Evolutionary conservation across 345 rosid species (phyloP), one percentile per base, ranked within the genome.

Genomic region (Iberis pinnata): DNA sequence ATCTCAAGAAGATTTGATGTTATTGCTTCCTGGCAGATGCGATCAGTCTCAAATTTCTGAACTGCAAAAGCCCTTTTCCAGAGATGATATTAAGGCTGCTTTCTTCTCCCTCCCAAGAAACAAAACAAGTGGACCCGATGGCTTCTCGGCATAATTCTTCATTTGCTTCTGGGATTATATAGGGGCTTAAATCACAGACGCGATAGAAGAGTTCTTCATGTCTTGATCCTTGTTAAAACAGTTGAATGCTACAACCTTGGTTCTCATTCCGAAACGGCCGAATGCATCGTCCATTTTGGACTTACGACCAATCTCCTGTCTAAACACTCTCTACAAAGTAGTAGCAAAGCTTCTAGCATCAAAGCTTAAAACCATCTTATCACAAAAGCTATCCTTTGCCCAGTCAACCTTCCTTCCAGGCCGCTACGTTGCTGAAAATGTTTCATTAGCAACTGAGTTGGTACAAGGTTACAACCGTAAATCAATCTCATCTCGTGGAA

Each of bases 211-310:
- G 2, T 49, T 49, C 24, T 49, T 49, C 4, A 2, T 0, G 0
- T 49, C 38, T 0, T 2, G 53, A 0, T 0, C 0, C 0, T 0
- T 49, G 0, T 0, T 49, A 0, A 49, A 15, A 2, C 38, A 49
- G 1, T 27, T 36, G 53, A 49, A 49, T 11, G 18, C 49, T 0
- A 24, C 33, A 0, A 1, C 17, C 0, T 3, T 45, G 1, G 32
- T 22, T 0, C 12, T 49, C 0, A 49, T 49, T 0, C 53, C 53
- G 0, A 16, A 49, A 11, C 1, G 1, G 0, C 0, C 1, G 0
- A 45, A 45, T 3, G 32, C 18, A 0, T 18, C 26, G 0, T 1
- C 4, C 1, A 14, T 8, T 2, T 8, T 4, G 1, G 31, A 22
- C 0, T 44, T 44, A 2, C 3, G 25, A 22, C 25, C 25, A 6